A percentile compares a stretch with the other conserved stretches of the same genome.
Conservation (phyloP, 345 rosid genomes). For the Hypericum perforatum region DNA sequence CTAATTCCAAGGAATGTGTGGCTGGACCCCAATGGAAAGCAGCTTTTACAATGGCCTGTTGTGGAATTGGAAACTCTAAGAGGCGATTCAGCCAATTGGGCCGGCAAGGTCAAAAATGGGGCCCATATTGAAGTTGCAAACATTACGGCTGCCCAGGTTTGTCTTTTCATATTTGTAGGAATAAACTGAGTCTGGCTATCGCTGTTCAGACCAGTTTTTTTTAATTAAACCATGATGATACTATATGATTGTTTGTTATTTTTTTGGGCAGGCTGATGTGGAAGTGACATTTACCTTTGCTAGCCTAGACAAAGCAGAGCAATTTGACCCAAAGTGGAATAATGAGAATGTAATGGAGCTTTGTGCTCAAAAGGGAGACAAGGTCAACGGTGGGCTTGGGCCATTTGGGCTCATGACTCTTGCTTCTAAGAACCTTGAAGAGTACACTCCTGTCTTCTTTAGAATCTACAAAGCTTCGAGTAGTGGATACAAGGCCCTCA, state of each 20-base stretch:
- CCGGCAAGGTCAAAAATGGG: constrained; percentile 18
- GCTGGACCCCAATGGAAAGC: constrained; percentile 45
- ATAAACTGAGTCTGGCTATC: too few species aligned
- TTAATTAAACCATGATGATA: too few species aligned
- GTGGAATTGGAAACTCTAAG: constrained; percentile 42
- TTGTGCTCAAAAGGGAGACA: not conserved
- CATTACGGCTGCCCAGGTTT: constrained; percentile 42
- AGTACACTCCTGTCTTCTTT: constrained; percentile 1
- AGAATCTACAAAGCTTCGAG: not conserved
- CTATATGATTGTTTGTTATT: too few species aligned
- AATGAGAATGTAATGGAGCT: not conserved
- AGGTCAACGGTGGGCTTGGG: not conserved
- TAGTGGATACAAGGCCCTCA: not conserved
- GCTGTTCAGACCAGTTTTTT: too few species aligned
- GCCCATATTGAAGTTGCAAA: constrained; percentile 35
- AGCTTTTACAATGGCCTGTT: constrained; percentile 54
- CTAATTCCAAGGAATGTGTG: constrained; percentile 49
- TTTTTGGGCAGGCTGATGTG: constrained; percentile 2
- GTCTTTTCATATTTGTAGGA: not conserved
- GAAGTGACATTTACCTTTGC: not conserved
- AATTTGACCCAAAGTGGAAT: constrained; percentile 7
- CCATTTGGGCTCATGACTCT: constrained; percentile 3
- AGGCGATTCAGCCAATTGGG: constrained; percentile 20
- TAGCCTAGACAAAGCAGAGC: not conserved
- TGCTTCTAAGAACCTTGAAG: not conserved